A percentile compares a stretch with the other conserved stretches of the same genome.
These are phyloP conservation scores for Penicillium sp. DNA, from an alignment of 2,329 filamentous ascomycete species.

Conservation along the genomic window DNA sequence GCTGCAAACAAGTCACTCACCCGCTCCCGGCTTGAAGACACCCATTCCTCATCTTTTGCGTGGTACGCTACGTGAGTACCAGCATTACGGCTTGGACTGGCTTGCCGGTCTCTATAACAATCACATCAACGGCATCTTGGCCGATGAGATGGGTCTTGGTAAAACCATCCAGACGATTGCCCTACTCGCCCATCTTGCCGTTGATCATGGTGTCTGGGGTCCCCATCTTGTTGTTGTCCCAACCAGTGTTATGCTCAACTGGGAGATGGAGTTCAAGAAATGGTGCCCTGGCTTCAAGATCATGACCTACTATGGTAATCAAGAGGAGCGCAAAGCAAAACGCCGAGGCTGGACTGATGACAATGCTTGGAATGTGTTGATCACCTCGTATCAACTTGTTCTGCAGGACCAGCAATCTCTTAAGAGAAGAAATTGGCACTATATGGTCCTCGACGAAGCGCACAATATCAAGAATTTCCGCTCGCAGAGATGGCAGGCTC, in stretches of 20 bases:
- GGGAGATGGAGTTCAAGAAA: constrained; percentile 99
- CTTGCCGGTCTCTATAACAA: constrained; percentile 89
- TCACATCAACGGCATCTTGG: constrained; percentile 91
- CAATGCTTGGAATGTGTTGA: constrained; percentile 93
- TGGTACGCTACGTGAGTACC: constrained; percentile 90
- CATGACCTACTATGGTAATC: constrained; percentile 91
- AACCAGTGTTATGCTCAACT: constrained; percentile 98
- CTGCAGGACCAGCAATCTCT: constrained; percentile 93
- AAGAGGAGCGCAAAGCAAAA: constrained; percentile 89
- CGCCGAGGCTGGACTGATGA: constrained; percentile 92
- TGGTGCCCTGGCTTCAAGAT: constrained; percentile 98
- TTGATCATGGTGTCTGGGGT: constrained; percentile 89
- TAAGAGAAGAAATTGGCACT: constrained; percentile 91
- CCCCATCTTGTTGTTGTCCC: constrained; percentile 95
- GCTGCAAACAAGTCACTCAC: constrained; percentile 44
- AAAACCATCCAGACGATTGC: constrained; percentile 99
- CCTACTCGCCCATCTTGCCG: constrained; percentile 87
- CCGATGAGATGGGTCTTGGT: constrained; percentile 97
- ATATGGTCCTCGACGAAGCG: constrained; percentile 96
- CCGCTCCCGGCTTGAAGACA: constrained; percentile 59
- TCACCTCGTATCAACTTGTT: constrained; percentile 96
- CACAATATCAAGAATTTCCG: constrained; percentile 99
- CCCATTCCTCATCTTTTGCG: constrained; percentile 81
- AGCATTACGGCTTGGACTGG: constrained; percentile 97
- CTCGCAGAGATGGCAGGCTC: constrained; percentile 92